A percentile compares a stretch with the other conserved stretches of the same genome.
phyloP scores from a whole-genome alignment of 2,329 filamentous ascomycete species.

The Colletotrichum eremochloae region DNA sequence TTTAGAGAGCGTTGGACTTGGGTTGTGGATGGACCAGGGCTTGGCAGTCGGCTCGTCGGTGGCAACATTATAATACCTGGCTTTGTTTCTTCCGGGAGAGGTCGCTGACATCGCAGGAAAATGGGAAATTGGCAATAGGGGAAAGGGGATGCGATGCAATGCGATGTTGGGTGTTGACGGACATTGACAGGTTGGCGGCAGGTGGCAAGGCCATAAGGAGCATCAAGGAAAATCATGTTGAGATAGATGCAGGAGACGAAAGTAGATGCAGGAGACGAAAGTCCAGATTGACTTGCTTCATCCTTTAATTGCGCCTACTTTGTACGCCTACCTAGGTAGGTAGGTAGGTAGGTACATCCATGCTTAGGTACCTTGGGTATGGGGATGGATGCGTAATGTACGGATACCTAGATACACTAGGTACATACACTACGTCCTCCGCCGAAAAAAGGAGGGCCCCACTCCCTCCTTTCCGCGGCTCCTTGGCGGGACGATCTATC shows the following conservation, averaged over 20 bases:
- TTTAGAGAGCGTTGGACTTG: background rate
- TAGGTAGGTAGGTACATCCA: too few species aligned
- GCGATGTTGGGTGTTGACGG: background rate
- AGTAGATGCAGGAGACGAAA: background rate
- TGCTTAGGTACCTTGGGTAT: too few species aligned
- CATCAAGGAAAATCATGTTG: background rate
- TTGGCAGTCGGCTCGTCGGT: background rate
- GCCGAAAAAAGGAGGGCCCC: slow-evolving; percentile 19
- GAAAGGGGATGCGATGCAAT: background rate
- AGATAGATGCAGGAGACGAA: background rate
- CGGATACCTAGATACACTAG: too few species aligned
- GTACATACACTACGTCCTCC: background rate
- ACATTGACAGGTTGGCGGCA: background rate
- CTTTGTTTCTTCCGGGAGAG: background rate
- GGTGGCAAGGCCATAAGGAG: background rate
- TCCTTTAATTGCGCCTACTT: too few species aligned
- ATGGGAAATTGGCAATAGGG: background rate
- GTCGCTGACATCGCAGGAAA: background rate
- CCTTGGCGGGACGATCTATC: slow-evolving; percentile 33
- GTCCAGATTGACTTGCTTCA: slow-evolving; percentile 4
- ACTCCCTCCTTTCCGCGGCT: slow-evolving; percentile 37
- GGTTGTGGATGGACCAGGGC: background rate
- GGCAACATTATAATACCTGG: background rate
- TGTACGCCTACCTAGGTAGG: background rate
- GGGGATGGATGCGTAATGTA: too few species aligned